Conservation (phyloP, 768 basidiomycete genomes). For the Tylopilus balloui region DNA sequence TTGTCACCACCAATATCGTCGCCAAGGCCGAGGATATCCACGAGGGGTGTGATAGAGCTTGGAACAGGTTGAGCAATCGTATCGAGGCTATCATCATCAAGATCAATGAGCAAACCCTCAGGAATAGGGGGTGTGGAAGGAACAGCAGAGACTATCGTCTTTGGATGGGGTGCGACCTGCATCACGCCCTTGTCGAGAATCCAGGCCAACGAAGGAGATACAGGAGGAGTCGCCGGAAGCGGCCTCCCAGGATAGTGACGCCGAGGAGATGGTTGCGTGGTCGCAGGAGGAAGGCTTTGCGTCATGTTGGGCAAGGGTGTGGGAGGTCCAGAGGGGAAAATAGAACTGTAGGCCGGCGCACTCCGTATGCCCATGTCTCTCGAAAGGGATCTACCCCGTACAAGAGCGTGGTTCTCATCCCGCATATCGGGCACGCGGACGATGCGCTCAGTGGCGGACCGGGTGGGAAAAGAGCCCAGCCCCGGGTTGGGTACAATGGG, state of each 20-base stretch:
- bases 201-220: constrained; percentile 33
- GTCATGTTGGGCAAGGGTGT: constrained; percentile 21
- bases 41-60: constrained; percentile 13
- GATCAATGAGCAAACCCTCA: constrained; percentile 54
- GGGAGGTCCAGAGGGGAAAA: constrained; percentile 34
- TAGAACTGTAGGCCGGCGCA: constrained; percentile 31
- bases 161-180: constrained; percentile 13
- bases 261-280: constrained; percentile 26
- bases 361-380: constrained; percentile 31
- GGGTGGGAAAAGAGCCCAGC: constrained; percentile 20
- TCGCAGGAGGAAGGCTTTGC: constrained; percentile 23
- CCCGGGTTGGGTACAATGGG: constrained; percentile 19
- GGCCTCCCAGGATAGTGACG: constrained; percentile 32
- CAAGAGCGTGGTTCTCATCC: constrained; percentile 27
- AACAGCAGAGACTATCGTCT: constrained; percentile 15
- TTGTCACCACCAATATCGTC: constrained; percentile 19
- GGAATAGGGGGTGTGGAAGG: constrained; percentile 36
- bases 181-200: constrained; percentile 29
- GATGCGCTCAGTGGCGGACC: constrained; percentile 33
- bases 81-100: constrained; percentile 41
- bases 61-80: constrained; percentile 6
- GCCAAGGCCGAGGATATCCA: constrained; percentile 25
- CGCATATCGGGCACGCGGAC: constrained; percentile 26
- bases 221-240: constrained; percentile 31
- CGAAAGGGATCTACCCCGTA: constrained; percentile 32